Conservation (phyloP, 2,329 filamentous ascomycete genomes). For the Microcyclospora tardicrescens region DNA sequence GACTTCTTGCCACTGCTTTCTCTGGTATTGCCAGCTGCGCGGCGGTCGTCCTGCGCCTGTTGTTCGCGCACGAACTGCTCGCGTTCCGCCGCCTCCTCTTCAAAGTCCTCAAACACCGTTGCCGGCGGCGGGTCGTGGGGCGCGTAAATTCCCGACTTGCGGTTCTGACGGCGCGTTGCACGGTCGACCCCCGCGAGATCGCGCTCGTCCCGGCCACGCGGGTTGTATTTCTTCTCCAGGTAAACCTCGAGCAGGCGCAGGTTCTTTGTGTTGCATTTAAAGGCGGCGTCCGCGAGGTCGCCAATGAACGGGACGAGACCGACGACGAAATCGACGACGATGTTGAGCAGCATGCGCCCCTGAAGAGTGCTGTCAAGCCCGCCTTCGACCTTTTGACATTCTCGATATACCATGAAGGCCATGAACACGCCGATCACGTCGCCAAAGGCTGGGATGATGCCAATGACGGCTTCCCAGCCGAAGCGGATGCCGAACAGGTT, state of each 20-base stretch:
- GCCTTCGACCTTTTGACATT: conserved; percentile 61
- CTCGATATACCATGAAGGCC: conserved; percentile 60
- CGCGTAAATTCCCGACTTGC: conserved; percentile 20
- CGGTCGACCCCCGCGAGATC: conserved; percentile 14
- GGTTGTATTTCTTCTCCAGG: conserved; percentile 54
- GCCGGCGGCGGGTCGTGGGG: conserved; percentile 29
- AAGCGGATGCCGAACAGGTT: conserved; percentile 70
- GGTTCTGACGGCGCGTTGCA: conserved; percentile 22
- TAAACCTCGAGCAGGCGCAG: conserved; percentile 55
- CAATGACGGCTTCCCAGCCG: conserved; percentile 81
- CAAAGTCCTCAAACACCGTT: conserved; percentile 34
- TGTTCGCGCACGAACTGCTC: conserved; percentile 1
- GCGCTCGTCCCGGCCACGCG: conserved; percentile 19
- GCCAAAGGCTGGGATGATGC: conserved; percentile 66
- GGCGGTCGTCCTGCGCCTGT: neutral
- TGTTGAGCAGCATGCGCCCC: conserved; percentile 67
- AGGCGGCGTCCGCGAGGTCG: conserved; percentile 59
- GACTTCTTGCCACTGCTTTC: neutral
- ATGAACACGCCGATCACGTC: conserved; percentile 63
- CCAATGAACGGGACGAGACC: conserved; percentile 64
- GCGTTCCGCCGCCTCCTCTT: conserved; percentile 24
- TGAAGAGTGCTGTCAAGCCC: conserved; percentile 53
- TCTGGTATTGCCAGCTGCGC: neutral
- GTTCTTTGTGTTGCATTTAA: conserved; percentile 67
- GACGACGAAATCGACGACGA: conserved; percentile 58